Evolutionary conservation across 345 rosid genomes (phyloP).

Genomic region (Citrus hindsii): DNA sequence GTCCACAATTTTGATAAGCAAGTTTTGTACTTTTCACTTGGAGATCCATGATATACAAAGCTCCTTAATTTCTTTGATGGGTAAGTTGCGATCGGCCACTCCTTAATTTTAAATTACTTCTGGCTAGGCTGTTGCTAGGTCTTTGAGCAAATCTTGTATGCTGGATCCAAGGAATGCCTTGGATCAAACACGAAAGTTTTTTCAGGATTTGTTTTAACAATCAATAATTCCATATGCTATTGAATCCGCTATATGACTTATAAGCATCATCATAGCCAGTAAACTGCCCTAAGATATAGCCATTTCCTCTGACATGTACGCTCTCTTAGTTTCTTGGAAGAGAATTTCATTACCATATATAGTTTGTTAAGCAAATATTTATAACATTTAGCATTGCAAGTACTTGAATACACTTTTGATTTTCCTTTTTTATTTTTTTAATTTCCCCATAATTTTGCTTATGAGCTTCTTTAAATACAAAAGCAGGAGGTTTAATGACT

Average conservation of each 20-base stretch:
- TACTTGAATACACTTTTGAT: not conserved
- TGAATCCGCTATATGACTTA: not conserved
- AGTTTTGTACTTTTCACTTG: not conserved
- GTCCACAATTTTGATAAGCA: no score
- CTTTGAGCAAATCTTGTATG: not conserved
- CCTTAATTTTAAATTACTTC: not conserved
- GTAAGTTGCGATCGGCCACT: slow-evolving; percentile 3
- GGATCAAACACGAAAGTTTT: not conserved
- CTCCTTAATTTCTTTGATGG: not conserved
- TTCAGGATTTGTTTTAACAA: not conserved
- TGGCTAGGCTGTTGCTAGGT: not conserved
- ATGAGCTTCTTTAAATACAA: not conserved
- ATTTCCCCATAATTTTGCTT: not conserved
- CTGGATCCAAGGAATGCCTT: slow-evolving; percentile 4
- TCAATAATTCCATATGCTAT: no score
- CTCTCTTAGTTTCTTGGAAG: not conserved
- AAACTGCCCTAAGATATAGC: no score
- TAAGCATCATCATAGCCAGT: not conserved
- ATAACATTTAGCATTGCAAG: not conserved
- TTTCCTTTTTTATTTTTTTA: not conserved
- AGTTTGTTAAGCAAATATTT: not conserved
- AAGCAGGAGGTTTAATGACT: not conserved
- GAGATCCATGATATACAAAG: not conserved
- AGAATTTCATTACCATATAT: not conserved
- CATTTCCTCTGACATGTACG: no score